Evolutionary conservation across 1,284 basidiomycete genomes (phyloP).

Genomic region (Naganishia sp.): DNA sequence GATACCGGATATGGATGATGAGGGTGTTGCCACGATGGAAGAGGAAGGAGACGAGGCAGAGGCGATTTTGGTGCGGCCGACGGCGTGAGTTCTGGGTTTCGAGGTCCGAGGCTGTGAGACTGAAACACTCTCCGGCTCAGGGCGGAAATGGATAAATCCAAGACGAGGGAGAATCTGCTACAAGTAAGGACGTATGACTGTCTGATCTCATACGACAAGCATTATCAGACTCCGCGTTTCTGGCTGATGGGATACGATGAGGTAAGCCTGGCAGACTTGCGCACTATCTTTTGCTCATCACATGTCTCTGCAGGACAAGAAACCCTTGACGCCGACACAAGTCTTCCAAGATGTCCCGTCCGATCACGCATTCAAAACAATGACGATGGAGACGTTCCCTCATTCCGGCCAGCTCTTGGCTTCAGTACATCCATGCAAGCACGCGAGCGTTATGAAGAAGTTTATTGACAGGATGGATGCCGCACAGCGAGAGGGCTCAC

Average conservation of each 20-base stretch:
- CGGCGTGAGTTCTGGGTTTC: slow-evolving; percentile 38
- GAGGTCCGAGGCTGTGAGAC: neutral
- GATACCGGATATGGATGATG: slow-evolving; percentile 87
- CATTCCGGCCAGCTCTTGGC: slow-evolving; percentile 83
- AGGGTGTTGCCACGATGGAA: slow-evolving; percentile 67
- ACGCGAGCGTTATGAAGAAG: slow-evolving; percentile 99
- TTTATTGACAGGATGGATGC: slow-evolving; percentile 98
- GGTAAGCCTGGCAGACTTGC: slow-evolving; percentile 56
- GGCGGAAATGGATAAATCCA: slow-evolving; percentile 58
- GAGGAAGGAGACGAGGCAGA: slow-evolving; percentile 78
- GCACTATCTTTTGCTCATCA: slow-evolving; percentile 31
- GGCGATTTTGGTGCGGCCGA: slow-evolving; percentile 50
- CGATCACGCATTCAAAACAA: slow-evolving; percentile 97
- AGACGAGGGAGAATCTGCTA: slow-evolving; percentile 70
- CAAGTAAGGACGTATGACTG: slow-evolving; percentile 99
- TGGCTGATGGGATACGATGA: slow-evolving; percentile 95
- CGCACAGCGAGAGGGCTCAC: slow-evolving; percentile 60
- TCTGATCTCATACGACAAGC: slow-evolving; percentile 98
- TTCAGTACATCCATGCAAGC: slow-evolving; percentile 96
- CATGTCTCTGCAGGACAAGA: slow-evolving; percentile 66
- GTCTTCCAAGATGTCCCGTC: slow-evolving; percentile 97
- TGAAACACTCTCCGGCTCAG: slow-evolving; percentile 29
- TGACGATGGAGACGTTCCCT: slow-evolving; percentile 97
- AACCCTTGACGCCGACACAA: slow-evolving; percentile 78
- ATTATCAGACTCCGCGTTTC: slow-evolving; percentile 92